Conservation (phyloP, 306 rosid genomes). For the Inga laurina region DNA sequence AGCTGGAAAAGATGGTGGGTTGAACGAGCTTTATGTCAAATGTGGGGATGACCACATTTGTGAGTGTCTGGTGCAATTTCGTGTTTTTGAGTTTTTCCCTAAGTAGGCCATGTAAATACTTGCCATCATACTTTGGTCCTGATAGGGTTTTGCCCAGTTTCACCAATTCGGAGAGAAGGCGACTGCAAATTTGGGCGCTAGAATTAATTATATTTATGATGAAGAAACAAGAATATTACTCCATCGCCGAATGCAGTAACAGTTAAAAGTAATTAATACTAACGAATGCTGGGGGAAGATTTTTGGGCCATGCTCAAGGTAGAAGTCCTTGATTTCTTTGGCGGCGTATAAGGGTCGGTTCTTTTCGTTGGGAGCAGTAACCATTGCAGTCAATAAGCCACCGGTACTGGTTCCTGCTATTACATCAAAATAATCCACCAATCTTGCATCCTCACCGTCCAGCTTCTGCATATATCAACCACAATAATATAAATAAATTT, state of each 20-base stretch:
- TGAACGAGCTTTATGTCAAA: slow-evolving; percentile 58
- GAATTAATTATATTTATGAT: neutral
- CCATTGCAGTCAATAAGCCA: slow-evolving; percentile 67
- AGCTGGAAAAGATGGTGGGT: slow-evolving; percentile 65
- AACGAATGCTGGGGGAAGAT: slow-evolving; percentile 61
- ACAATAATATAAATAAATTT: neutral
- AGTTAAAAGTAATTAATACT: neutral
- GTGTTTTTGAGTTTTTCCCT: slow-evolving; percentile 35
- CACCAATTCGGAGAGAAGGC: neutral
- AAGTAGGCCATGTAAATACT: slow-evolving; percentile 42
- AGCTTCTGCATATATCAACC: slow-evolving; percentile 42
- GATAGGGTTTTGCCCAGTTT: slow-evolving; percentile 14
- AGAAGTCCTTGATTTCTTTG: slow-evolving; percentile 63
- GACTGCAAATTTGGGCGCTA: neutral
- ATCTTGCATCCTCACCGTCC: slow-evolving; percentile 63
- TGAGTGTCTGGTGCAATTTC: slow-evolving; percentile 41
- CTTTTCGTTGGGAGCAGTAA: slow-evolving; percentile 58
- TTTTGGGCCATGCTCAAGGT: slow-evolving; percentile 51
- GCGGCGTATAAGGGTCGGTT: slow-evolving; percentile 66
- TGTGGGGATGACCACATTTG: slow-evolving; percentile 54
- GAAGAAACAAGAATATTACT: neutral
- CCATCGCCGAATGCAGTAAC: neutral
- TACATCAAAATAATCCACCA: slow-evolving; percentile 69
- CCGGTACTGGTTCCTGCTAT: slow-evolving; percentile 76
- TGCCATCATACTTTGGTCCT: slow-evolving; percentile 61